Base-by-base conservation (phyloP, 1,284 basidiomycete genomes). In the Fistulina hepatica region DNA sequence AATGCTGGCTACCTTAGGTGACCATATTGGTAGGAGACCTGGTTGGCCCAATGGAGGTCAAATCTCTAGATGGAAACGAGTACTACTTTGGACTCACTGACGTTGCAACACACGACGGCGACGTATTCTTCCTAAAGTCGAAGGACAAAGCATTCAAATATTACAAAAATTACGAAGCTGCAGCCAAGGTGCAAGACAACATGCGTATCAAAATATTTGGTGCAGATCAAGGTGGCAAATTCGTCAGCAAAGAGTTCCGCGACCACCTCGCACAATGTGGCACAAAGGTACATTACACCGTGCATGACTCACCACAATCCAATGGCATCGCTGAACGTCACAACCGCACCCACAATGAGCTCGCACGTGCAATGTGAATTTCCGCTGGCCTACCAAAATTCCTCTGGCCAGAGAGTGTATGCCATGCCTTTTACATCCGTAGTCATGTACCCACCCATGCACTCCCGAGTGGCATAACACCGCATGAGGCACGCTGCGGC, bases 271-370 rank as follows among this genome's bases (percentile, higher is more conserved):
- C 31, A 1, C 13, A 32, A 1, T 28, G 42, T 8, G 59, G 58
- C 2, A 59, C 54, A 3, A 27, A 32, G 11, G 53, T 46, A 26
- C 42, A 53, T 17, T 42, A 50, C 6, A 52, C 51, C 8, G 45
- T 54, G 6, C 59, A 60, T 33, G 51, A 63, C 44, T 51, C 55
- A 2, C 54, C 54, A 1, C 40, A 48, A 36, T 43, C 51, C 7
- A 60, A 61, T 30, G 55, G 61, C 15, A 41, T 48, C 2, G 44
- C 55, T 0, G 53, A 63, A 45, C 43, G 49, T n/a, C n/a, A n/a
- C n/a, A n/a, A n/a, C n/a, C 34, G 53, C n/a, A n/a, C n/a, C n/a
- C n/a, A n/a, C n/a, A n/a, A n/a, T 3, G 48, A 53, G 20, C 43
- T 44, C 34, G 35, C 42, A 13, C 27, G 49, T 9, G 46, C 47